phyloP scores from a whole-genome alignment of 106 monocot species.

The Acorus calamus region DNA sequence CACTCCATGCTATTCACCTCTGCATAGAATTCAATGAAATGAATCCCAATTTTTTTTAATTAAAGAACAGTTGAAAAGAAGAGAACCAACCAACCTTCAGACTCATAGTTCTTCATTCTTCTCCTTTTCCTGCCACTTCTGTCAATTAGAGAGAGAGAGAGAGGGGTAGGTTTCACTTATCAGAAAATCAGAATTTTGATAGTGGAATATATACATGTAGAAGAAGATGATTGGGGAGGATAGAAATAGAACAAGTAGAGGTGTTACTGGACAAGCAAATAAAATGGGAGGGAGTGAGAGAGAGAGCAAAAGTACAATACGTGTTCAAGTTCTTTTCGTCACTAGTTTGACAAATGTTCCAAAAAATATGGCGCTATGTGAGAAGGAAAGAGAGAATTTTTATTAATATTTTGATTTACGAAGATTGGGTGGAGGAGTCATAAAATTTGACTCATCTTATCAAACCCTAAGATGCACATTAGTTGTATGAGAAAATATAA shows the following conservation, averaged over 20 bases:
- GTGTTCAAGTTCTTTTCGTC: no score
- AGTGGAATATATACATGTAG: neutral
- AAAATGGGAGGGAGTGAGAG: slow-evolving; percentile 1
- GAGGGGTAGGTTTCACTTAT: neutral
- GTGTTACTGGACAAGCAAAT: slow-evolving; percentile 9
- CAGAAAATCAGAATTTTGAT: neutral
- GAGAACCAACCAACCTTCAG: neutral
- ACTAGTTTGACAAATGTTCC: no score
- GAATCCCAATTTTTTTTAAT: no score
- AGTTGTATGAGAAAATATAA: no score
- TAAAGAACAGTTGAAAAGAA: no score
- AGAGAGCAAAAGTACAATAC: neutral
- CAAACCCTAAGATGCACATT: no score
- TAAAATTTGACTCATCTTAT: no score
- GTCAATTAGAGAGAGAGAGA: slow-evolving; percentile 1
- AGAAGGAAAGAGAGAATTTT: no score
- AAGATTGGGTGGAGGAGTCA: no score
- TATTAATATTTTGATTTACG: no score
- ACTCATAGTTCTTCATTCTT: neutral
- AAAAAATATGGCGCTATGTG: no score
- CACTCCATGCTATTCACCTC: slow-evolving; percentile 52
- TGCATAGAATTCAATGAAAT: slow-evolving; percentile 1
- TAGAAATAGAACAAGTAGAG: slow-evolving; percentile 38
- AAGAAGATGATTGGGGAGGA: slow-evolving; percentile 32
- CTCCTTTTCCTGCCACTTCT: neutral